These are phyloP conservation scores for Spizellomyces punctatus DNA, from an alignment of 192 early-diverging fungal species.

Conservation along the genomic window DNA sequence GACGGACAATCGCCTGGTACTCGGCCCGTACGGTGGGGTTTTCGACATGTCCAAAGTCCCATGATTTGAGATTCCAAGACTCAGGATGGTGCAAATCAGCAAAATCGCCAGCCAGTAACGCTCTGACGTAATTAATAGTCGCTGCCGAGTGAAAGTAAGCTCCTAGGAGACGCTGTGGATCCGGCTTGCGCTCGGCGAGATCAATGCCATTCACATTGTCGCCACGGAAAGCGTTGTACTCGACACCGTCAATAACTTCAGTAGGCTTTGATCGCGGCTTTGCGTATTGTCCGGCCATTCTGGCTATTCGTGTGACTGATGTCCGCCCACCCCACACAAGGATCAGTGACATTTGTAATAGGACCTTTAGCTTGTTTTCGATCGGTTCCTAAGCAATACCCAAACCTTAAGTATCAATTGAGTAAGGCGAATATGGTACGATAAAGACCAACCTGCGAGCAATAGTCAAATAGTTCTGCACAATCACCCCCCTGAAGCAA, in stretches of 20 bases:
- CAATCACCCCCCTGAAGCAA: conserved; percentile 98
- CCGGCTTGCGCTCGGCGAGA: conserved; percentile 79
- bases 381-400: conserved; percentile 68
- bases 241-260: conserved; percentile 81
- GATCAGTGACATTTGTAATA: conserved; percentile 97
- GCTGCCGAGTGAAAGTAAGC: conserved; percentile 98
- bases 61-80: conserved; percentile 62
- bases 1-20: conserved; percentile 89
- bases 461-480: conserved; percentile 98
- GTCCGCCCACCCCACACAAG: conserved; percentile 91
- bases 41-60: conserved; percentile 90
- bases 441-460: conserved; percentile 64
- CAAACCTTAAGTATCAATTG: too few relatives aligned
- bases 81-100: conserved; percentile 92
- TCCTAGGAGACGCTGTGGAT: conserved; percentile 87
- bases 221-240: conserved; percentile 89
- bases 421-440: conserved; percentile 10
- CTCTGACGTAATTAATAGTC: conserved; percentile 92
- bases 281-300: conserved; percentile 99
- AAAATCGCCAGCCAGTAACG: conserved; percentile 80
- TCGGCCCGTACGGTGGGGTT: conserved; percentile 75
- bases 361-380: conserved; percentile 93
- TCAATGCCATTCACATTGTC: conserved; percentile 98
- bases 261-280: conserved; percentile 93
- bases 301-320: conserved; percentile 92